These are phyloP conservation scores for Anacardium occidentale DNA, from an alignment of 345 rosid genomes.

Conservation along the genomic window DNA sequence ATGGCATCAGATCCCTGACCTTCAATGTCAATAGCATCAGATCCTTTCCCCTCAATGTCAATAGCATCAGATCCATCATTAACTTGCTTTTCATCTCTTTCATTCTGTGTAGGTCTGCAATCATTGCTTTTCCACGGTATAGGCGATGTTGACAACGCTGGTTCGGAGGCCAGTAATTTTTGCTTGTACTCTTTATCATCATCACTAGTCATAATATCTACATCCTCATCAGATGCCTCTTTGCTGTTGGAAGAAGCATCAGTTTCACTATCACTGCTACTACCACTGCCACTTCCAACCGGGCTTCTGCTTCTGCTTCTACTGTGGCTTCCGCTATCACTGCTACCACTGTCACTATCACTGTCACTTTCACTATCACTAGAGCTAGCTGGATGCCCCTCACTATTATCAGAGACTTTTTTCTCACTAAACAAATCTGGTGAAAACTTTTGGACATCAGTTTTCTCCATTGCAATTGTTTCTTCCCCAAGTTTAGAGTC, in stretches of 20 bases:
- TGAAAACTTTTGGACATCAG: conserved; percentile 51
- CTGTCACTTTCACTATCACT: conserved; percentile 84
- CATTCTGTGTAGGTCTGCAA: conserved; percentile 33
- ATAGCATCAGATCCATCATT: conserved; percentile 43
- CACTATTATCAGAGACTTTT: conserved; percentile 62
- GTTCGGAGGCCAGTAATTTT: conserved; percentile 44
- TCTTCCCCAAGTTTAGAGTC: conserved; percentile 40
- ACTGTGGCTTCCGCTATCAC: conserved; percentile 66
- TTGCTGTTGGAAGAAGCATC: conserved; percentile 85
- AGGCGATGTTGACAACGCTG: conserved; percentile 29
- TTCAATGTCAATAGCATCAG: conserved; percentile 47
- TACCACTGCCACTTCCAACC: conserved; percentile 58
- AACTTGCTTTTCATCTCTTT: conserved; percentile 43
- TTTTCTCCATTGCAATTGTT: conserved; percentile 38
- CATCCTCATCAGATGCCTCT: conserved; percentile 91
- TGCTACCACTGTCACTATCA: conserved; percentile 58
- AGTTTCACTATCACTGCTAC: conserved; percentile 92
- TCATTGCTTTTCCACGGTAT: conserved; percentile 28
- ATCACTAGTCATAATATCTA: conserved; percentile 83
- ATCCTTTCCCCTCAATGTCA: conserved; percentile 49
- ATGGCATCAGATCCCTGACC: conserved; percentile 51
- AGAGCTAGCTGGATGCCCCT: conserved; percentile 68
- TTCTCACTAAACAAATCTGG: conserved; percentile 62
- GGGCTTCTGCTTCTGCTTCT: conserved; percentile 50
- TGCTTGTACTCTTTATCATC: conserved; percentile 64